Base-by-base conservation (phyloP, 352 stramenopile species). In the Globisporangium echinulatum region DNA sequence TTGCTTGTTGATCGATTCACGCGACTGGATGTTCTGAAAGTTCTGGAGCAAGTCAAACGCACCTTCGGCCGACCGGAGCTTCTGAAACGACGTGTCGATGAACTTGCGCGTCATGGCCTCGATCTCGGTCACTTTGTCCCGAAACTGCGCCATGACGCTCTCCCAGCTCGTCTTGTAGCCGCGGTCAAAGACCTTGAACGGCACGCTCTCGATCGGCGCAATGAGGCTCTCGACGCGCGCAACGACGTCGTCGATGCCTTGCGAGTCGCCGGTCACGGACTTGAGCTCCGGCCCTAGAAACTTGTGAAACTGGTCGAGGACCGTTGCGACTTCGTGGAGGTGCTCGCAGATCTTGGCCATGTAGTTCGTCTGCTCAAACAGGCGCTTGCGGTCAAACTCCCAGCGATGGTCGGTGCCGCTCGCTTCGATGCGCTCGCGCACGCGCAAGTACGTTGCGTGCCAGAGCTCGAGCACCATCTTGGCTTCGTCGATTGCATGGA, bases 1-100 rank as follows among this genome's bases (percentile, higher is more conserved):
- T 54, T 97, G 89, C 62, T 96, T 96, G 77, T 98, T 97, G 64
- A 98, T 98, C 11, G 85, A 96, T 54, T 98, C 91, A 42, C 94
- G 88, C 6, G 88, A 94, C 64, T 98, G 86, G 54, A 98, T 98
- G 49, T 97, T 97, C 59, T 98, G 89, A 66, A 98, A 98, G 61
- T 98, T 98, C 59, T 98, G 85, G n/a, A 98, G 82, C 50, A 98
- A 74, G 67, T 98, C 94, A 53, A 98, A 98, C 4, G 95, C 95
- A 13, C 88, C 94, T 69, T 98, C 94, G 0, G 95, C 90, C 4
- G 87, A 97, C 3, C 94, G 82, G 11, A 98, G 83, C 62, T 97
- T 98, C 70, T 98, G 88, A 61, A 98, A 98, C 0, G 92, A 97
- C 3, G 91, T 91, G 58, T 98, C 93, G 38, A 98, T 98, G 64